Base-by-base conservation (phyloP, 768 basidiomycete genomes). In the Coprinopsis cinerea region DNA sequence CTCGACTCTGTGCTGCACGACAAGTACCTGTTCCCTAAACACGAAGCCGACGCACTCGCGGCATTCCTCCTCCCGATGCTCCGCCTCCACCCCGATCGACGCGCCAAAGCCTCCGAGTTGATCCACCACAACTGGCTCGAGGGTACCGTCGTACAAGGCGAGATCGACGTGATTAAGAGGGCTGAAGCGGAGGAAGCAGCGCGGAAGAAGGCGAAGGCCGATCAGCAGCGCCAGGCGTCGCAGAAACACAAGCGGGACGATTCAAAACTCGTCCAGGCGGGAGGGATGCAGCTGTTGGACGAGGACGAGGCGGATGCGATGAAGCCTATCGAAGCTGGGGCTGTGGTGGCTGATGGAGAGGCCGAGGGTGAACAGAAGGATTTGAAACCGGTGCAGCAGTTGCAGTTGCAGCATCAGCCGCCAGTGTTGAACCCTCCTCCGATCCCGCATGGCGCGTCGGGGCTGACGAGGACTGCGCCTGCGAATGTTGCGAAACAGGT, bases 21-120 rank as follows among this genome's bases (percentile, higher is more conserved):
- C 75, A 98, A 99, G 71, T 98, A 98, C 69, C 80, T 96, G 49
- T 92, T 99, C 61, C 83, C 91, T 1, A 77, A 79, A 44, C 68
- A 76, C 3, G 92, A 94, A 45, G 90, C 95, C 1, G 87, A 89
- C 36, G 71, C 79, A 32, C 83, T 97, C 53, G 77, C 85, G 2
- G 76, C 80, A 1, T 94, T 96, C 76, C 71, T 95, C 13, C 74
- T 73, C 11, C 93, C 93, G 2, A 96, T 98, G 95, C 75, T 99
- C 7, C 75, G 88, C 24, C 78, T 96, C 17, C 82, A 87, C 59
- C 88, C 94, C 0, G 92, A 94, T 54, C 84, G 88, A 57, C 81
- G 95, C 23, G 92, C 93, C 0, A 85, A 83, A 52, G 94, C 95
- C 0, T 68, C 75, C n/a, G 93, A 96, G 53, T 76, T 96, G 57